Evolutionary conservation across 225 moss, liverwort and hornwort genomes (phyloP).

Genomic region (Takakia lepidozioides): DNA sequence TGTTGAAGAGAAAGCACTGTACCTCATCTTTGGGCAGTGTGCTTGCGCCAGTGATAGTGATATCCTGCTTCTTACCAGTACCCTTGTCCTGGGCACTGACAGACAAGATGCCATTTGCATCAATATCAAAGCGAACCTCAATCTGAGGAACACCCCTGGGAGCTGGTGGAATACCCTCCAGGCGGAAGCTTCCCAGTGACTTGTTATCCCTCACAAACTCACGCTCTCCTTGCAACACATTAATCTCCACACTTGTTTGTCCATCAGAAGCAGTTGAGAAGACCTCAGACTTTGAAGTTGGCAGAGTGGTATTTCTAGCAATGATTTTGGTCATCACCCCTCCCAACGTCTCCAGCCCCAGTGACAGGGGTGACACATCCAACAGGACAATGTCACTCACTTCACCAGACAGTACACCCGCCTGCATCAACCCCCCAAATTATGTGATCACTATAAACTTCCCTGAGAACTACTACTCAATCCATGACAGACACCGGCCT

Average conservation of each 20-base stretch:
- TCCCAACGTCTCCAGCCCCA: slow-evolving; percentile 87
- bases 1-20: no score
- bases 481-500: no score
- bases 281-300: slow-evolving; percentile 87
- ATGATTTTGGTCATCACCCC: slow-evolving; percentile 98
- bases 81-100: slow-evolving; percentile 86
- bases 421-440: no score
- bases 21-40: slow-evolving; percentile 86
- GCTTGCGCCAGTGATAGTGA: slow-evolving; percentile 63
- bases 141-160: slow-evolving; percentile 92
- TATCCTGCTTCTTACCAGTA: slow-evolving; percentile 93
- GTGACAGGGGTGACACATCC: slow-evolving; percentile 81
- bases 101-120: slow-evolving; percentile 89
- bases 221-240: slow-evolving; percentile 90
- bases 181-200: slow-evolving; percentile 83
- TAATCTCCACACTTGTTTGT: slow-evolving; percentile 94
- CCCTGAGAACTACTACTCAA: no score
- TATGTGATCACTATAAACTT: no score
- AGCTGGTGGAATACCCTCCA: slow-evolving; percentile 93
- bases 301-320: slow-evolving; percentile 81
- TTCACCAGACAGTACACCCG: slow-evolving; percentile 87
- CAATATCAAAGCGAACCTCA: slow-evolving; percentile 87
- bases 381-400: slow-evolving; percentile 89
- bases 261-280: slow-evolving; percentile 96
- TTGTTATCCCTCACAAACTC: slow-evolving; percentile 93